Evolutionary conservation across 176 grass and related monocot genomes (phyloP).

Genomic region (Eleusine coracana): DNA sequence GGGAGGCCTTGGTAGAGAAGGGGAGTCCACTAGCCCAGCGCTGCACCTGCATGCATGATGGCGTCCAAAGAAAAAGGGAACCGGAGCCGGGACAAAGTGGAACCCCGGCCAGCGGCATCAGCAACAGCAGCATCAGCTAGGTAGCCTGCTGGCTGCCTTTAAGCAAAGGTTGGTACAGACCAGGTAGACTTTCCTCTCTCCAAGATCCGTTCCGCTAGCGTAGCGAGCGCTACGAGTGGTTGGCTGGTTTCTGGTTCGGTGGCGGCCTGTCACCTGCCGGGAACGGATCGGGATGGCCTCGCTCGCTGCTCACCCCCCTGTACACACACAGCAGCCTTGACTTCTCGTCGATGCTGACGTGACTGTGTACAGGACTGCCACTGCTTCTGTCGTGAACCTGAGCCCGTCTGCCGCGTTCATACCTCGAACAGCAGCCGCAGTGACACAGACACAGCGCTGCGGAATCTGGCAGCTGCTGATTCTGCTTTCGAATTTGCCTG

Average conservation of each 20-base stretch:
- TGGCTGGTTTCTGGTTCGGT: background rate
- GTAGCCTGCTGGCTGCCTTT: conserved; percentile 19
- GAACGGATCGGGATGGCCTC: background rate
- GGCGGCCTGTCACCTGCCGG: conserved; percentile 28
- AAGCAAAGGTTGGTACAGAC: conserved; percentile 19
- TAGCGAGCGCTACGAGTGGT: background rate
- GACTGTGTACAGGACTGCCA: background rate
- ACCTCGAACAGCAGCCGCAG: background rate
- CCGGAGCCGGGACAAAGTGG: background rate
- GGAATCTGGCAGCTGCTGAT: conserved; percentile 10
- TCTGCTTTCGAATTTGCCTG: conserved; percentile 1
- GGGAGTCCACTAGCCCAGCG: background rate
- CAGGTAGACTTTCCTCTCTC: background rate
- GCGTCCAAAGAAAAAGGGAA: conserved; percentile 44
- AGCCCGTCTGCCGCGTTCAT: background rate
- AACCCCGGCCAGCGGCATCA: conserved; percentile 28
- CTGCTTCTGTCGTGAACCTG: background rate
- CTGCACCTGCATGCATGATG: conserved; percentile 11
- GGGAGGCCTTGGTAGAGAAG: background rate
- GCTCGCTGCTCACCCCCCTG: background rate
- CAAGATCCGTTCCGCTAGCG: conserved; percentile 22
- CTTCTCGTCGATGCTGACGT: background rate
- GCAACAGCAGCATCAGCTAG: conserved; percentile 2
- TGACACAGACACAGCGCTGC: background rate
- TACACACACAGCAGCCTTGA: background rate